Evolutionary conservation across 1,139 yeast species (phyloP).

Genomic region (Sugiyamaella japonica): DNA sequence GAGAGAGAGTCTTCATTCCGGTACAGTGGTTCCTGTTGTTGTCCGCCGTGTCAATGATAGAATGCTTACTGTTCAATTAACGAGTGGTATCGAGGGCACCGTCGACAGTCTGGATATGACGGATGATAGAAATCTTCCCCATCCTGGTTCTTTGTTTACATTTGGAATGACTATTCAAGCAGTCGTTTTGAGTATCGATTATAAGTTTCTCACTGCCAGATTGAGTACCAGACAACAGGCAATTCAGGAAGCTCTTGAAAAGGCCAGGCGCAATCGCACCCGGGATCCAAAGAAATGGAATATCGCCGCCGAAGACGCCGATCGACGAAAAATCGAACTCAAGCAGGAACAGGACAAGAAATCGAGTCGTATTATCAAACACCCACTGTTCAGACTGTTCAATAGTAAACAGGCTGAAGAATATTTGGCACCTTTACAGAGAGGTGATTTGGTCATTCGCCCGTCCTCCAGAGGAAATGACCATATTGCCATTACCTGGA

Average conservation of each 20-base stretch:
- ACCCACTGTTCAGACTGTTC: slow-evolving; percentile 85
- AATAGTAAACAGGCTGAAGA: slow-evolving; percentile 90
- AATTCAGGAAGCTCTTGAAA: slow-evolving; percentile 56
- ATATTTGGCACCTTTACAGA: slow-evolving; percentile 79
- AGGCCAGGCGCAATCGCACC: slow-evolving; percentile 29
- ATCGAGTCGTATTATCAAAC: slow-evolving; percentile 79
- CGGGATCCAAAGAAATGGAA: slow-evolving; percentile 78
- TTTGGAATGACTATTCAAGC: slow-evolving; percentile 87
- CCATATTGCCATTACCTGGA: slow-evolving; percentile 94
- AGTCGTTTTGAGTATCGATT: slow-evolving; percentile 67
- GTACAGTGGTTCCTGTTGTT: slow-evolving; percentile 76
- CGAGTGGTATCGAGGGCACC: slow-evolving; percentile 74
- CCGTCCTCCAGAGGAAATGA: slow-evolving; percentile 91
- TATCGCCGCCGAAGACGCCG: slow-evolving; percentile 66
- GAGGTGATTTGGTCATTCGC: slow-evolving; percentile 92
- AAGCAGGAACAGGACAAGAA: slow-evolving; percentile 52
- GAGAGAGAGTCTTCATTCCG: slow-evolving; percentile 61
- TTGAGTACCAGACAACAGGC: slow-evolving; percentile 70
- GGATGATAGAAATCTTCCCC: slow-evolving; percentile 51
- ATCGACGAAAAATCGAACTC: slow-evolving; percentile 54
- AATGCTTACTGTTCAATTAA: slow-evolving; percentile 60
- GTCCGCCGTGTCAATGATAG: slow-evolving; percentile 54
- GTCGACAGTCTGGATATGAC: slow-evolving; percentile 64
- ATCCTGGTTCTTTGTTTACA: slow-evolving; percentile 50
- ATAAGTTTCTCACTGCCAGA: slow-evolving; percentile 69